Evolutionary conservation across 768 basidiomycete species (phyloP), one percentile per base, ranked within the genome.

Genomic region (Agaricus sinodeliciosus): DNA sequence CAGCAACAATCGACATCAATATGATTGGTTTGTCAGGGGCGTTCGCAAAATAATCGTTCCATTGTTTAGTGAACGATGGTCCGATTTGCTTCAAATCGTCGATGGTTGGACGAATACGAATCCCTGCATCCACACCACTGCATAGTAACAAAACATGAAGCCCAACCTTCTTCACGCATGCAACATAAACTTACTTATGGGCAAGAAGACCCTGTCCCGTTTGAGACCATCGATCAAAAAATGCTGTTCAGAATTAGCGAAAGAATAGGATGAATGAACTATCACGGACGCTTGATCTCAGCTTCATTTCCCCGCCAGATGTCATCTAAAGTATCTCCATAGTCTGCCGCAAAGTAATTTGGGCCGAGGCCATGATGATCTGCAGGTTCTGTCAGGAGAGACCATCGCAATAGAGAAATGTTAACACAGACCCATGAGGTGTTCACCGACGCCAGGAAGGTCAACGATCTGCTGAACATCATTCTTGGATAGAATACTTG

Each of bases 391-490:
- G 37, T 31, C 1, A 18, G 31, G 16, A 48, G 37, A 34, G 31
- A 31, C 22, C 28, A 35, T 12, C 25, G 13, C 15, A 9, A 28
- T 50, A 36, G 26, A 18, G 9, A 28, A n/a, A 18, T 13, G 34
- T 9, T 40, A 22, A 18, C 15, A 49, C 61, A 40, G 47, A 77
- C 80, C 81, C 57, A 75, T 72, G 48, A 78, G 81, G 56, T 88
- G 79, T 61, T 85, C 83, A 8, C 90, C 89, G 0, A 94, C 89
- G 15, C 84, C 84, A 0, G 87, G 85, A 12, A 90, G 76, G 49
- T 87, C 80, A 12, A 86, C 72, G 25, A 80, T 45, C 54, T 72
- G 69, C 6, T 66, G 58, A 28, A 91, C 75, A 9, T 70, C 72
- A 48, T 77, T 67, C 31, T 66, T 67, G 36, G 8, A 11, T 5